Percentiles rank a stretch among this genome's conserved stretches.
These are phyloP conservation scores for Kalmanozyma brasiliensis DNA, from an alignment of 1,284 basidiomycete species.

Conservation along the genomic window DNA sequence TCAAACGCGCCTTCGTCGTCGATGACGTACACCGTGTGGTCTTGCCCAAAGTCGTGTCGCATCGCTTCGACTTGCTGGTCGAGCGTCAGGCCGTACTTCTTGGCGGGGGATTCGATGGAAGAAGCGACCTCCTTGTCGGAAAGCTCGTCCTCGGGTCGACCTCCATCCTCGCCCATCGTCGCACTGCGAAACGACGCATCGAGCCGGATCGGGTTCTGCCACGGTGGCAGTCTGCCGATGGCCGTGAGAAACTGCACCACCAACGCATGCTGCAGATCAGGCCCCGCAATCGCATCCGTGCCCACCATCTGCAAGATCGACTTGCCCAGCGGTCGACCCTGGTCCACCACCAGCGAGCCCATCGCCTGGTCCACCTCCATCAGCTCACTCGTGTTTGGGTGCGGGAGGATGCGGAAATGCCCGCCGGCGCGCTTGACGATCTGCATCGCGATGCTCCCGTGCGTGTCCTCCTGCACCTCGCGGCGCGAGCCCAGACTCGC, in stretches of 20 bases:
- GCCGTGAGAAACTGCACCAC: conserved; percentile 46
- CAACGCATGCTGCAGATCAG: conserved; percentile 52
- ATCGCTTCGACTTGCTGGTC: conserved; percentile 35
- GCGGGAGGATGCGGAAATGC: conserved; percentile 39
- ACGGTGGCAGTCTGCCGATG: conserved; percentile 51
- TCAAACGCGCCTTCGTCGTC: conserved; percentile 85
- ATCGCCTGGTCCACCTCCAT: conserved; percentile 15
- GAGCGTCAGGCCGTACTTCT: conserved; percentile 18
- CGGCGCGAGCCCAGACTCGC: conserved; percentile 75
- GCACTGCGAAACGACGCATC: conserved; percentile 40
- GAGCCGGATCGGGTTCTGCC: conserved; percentile 52
- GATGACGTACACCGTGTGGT: conserved; percentile 85
- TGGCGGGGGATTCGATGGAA: conserved; percentile 1
- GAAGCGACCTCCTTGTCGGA: not conserved
- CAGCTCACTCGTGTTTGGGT: conserved; percentile 8
- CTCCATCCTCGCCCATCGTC: conserved; percentile 13
- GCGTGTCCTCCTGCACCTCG: conserved; percentile 76
- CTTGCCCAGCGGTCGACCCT: conserved; percentile 5
- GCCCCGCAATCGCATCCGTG: conserved; percentile 19
- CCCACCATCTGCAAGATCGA: conserved; percentile 28
- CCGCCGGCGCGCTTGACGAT: conserved; percentile 75
- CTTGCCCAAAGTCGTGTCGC: conserved; percentile 79
- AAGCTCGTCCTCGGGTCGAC: conserved; percentile 14
- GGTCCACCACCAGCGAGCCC: conserved; percentile 9
- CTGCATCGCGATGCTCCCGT: conserved; percentile 72